phyloP scores from a whole-genome alignment of 2,329 filamentous ascomycete genomes.

The Cladosporium sp. region DNA sequence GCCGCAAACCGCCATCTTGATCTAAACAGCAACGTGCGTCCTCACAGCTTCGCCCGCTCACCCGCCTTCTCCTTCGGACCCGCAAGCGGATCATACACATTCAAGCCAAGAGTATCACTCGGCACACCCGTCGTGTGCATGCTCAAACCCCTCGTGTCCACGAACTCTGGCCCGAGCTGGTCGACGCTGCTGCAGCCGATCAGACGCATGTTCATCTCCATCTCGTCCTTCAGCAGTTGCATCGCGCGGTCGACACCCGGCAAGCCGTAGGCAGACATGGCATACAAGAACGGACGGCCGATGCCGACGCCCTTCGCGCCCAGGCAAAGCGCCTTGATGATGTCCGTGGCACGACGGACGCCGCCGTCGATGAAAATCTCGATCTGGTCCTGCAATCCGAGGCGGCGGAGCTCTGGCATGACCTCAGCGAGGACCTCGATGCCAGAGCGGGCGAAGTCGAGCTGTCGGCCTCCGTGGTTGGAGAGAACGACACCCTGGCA shows the following conservation, averaged over 20 bases:
- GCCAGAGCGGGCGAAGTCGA: slow-evolving; percentile 83
- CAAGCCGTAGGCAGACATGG: slow-evolving; percentile 87
- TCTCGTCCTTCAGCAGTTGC: slow-evolving; percentile 68
- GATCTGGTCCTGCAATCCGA: slow-evolving; percentile 61
- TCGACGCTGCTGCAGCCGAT: slow-evolving; percentile 71
- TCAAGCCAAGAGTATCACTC: slow-evolving; percentile 52
- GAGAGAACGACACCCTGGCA: slow-evolving; percentile 88
- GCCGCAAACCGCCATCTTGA: background rate
- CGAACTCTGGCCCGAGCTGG: slow-evolving; percentile 71
- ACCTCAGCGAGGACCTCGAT: slow-evolving; percentile 90
- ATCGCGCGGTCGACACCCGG: slow-evolving; percentile 86
- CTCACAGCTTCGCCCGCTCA: slow-evolving; percentile 2
- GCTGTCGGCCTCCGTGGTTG: slow-evolving; percentile 91
- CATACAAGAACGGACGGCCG: slow-evolving; percentile 88
- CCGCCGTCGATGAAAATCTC: slow-evolving; percentile 92
- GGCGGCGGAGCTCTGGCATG: slow-evolving; percentile 74
- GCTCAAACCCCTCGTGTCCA: slow-evolving; percentile 69
- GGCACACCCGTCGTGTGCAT: slow-evolving; percentile 55
- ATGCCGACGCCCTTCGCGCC: slow-evolving; percentile 91
- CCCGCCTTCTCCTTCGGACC: slow-evolving; percentile 30
- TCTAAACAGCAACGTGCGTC: background rate
- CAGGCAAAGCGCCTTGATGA: slow-evolving; percentile 89
- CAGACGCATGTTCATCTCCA: slow-evolving; percentile 98
- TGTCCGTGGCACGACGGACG: slow-evolving; percentile 82
- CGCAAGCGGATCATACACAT: slow-evolving; percentile 49